phyloP scores from a whole-genome alignment of 1,139 yeast species.

The Scheffersomyces parashehatae region DNA sequence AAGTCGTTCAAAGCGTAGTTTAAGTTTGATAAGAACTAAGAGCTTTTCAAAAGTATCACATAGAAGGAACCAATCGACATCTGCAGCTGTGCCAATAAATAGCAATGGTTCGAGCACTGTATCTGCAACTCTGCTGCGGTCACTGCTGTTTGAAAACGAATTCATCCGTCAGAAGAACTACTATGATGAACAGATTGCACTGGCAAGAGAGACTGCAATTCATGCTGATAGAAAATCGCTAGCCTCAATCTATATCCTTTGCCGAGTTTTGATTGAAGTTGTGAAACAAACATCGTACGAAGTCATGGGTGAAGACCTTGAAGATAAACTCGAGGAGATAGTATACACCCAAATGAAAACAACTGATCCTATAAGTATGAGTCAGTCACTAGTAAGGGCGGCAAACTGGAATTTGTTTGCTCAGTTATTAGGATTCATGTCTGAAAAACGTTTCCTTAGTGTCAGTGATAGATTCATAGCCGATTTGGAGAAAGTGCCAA shows the following conservation, averaged over 20 bases:
- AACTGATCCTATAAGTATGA: constrained; percentile 76
- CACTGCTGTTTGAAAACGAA: constrained; percentile 15
- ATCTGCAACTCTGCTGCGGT: constrained; percentile 10
- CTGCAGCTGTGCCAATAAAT: constrained; percentile 17
- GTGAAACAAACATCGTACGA: constrained; percentile 82
- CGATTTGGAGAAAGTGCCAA: constrained; percentile 80
- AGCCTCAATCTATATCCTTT: constrained; percentile 85
- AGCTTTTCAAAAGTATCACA: constrained; percentile 41
- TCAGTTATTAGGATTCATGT: constrained; percentile 86
- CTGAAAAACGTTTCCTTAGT: constrained; percentile 74
- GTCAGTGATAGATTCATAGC: constrained; percentile 94
- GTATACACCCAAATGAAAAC: constrained; percentile 87
- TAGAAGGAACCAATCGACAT: constrained; percentile 39
- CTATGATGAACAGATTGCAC: constrained; percentile 48
- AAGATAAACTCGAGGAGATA: constrained; percentile 86
- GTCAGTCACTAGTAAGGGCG: constrained; percentile 69
- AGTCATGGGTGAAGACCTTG: constrained; percentile 74
- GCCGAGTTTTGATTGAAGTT: constrained; percentile 90
- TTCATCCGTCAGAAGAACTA: constrained; percentile 22
- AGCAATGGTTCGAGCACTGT: constrained; percentile 4
- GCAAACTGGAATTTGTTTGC: constrained; percentile 96
- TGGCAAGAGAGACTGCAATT: constrained; percentile 68
- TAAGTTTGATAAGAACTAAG: constrained; percentile 43
- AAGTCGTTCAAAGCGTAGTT: constrained; percentile 36
- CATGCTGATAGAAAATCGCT: constrained; percentile 86